phyloP scores from a whole-genome alignment of 2,329 filamentous ascomycete genomes.

The Colletotrichum camelliae region DNA sequence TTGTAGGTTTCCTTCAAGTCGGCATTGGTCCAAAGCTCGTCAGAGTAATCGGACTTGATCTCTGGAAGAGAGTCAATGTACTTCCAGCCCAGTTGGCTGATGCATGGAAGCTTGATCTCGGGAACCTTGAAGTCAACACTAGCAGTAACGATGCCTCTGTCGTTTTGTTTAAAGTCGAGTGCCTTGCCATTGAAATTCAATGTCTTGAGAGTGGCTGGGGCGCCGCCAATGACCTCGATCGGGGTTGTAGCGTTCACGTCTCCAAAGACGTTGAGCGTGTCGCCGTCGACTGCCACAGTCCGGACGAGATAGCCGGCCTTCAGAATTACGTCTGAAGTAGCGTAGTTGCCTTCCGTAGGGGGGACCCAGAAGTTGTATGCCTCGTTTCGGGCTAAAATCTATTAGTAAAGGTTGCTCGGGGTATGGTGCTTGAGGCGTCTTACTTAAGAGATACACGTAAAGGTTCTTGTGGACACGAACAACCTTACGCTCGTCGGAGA shows the following conservation, averaged over 20 bases:
- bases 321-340: conserved; percentile 25
- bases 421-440: not conserved
- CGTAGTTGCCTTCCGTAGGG: conserved; percentile 18
- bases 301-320: conserved; percentile 29
- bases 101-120: conserved; percentile 15
- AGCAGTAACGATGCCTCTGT: conserved; percentile 23
- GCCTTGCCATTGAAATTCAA: conserved; percentile 24
- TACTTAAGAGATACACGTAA: conserved; percentile 33
- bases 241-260: conserved; percentile 27
- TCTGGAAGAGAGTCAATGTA: conserved; percentile 28
- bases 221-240: conserved; percentile 27
- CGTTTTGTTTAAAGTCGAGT: conserved; percentile 21
- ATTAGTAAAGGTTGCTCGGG: not conserved
- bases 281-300: conserved; percentile 16
- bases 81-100: conserved; percentile 17
- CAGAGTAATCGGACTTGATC: conserved; percentile 25
- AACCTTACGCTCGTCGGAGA: conserved; percentile 20
- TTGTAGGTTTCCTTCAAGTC: conserved; percentile 35
- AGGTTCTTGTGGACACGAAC: conserved; percentile 13
- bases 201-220: conserved; percentile 14
- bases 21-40: conserved; percentile 51
- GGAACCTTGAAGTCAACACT: conserved; percentile 21
- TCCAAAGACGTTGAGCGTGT: conserved; percentile 26
- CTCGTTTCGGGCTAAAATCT: conserved; percentile 23
- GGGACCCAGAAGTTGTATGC: conserved; percentile 30